These are phyloP conservation scores for Blakeslea trispora DNA, from an alignment of 371 early-diverging fungal species.

Conservation along the genomic window DNA sequence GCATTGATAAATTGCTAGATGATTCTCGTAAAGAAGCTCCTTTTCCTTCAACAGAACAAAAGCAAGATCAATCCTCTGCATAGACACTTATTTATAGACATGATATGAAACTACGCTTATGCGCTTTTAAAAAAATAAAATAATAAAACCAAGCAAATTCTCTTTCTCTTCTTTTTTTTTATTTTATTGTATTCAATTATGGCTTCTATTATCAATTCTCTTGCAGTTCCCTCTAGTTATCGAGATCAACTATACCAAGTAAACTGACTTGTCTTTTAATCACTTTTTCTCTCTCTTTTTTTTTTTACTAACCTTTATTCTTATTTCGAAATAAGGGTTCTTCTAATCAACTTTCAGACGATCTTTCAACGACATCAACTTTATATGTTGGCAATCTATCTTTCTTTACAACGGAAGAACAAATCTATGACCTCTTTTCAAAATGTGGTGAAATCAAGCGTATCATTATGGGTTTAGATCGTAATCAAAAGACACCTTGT, in stretches of 20 bases:
- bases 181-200: conserved; percentile 21
- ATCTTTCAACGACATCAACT: conserved; percentile 76
- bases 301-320: too few relatives aligned
- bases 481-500: conserved; percentile 93
- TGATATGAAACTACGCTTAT: not conserved
- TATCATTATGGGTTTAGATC: conserved; percentile 98
- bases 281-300: too few relatives aligned
- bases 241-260: conserved; percentile 84
- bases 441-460: conserved; percentile 97
- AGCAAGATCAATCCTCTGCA: conserved; percentile 6
- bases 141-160: too few relatives aligned
- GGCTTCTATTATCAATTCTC: conserved; percentile 76
- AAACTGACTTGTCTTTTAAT: too few relatives aligned
- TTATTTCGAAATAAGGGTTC: too few relatives aligned
- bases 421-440: conserved; percentile 95
- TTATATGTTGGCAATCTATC: conserved; percentile 98
- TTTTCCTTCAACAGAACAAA: conserved; percentile 44
- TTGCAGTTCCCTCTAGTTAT: conserved; percentile 86
- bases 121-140: conserved; percentile 4
- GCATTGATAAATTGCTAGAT: conserved; percentile 72
- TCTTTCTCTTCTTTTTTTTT: conserved; percentile 6
- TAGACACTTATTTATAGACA: conserved; percentile 5
- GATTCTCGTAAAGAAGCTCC: conserved; percentile 81
- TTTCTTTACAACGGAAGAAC: conserved; percentile 98
- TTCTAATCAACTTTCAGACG: conserved; percentile 65